Base-by-base conservation (phyloP, 2,329 filamentous ascomycete species). In the Boeremia exigua region DNA sequence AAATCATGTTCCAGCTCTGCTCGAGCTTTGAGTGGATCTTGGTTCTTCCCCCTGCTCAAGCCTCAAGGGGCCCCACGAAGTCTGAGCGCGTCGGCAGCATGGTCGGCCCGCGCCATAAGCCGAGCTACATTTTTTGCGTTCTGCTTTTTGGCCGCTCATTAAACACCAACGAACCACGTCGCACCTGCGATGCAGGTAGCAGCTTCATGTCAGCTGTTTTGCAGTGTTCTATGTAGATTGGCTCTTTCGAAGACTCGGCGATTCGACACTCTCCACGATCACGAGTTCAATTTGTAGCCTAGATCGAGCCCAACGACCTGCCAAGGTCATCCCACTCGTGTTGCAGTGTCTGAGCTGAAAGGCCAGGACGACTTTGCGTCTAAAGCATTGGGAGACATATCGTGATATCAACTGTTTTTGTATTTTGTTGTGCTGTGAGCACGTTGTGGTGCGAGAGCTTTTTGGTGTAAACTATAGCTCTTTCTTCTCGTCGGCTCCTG, bases 221-320 rank as follows among this genome's bases (percentile, higher is more conserved):
- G 30, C 32, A 30, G 14, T 45, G 6, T 55, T 7, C 37, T 37
- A 34, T 50, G 47, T 58, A 65, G 51, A 61, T 59, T 79, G 90
- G 91, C 90, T 88, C 90, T 90, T 90, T 95, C 91, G 91, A 95
- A 95, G 91, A 91, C 92, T 92, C 90, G 80, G 82, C 82, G 88
- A 83, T 80, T 78, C 77, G 73, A 80, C 80, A 81, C 75, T 82
- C 69, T 84, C 76, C 85, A 91, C 88, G 86, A 88, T 87, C 85
- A 81, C 90, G 83, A 92, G 90, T 94, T 91, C 94, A 93, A 87
- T 87, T 86, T 89, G 79, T 80, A 85, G 90, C 90, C 91, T 86
- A 94, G 81, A 94, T 73, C 74, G 83, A 89, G 80, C 84, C 70
- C 79, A 87, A 87, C 82, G 83, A 89, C 87, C 88, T 91, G 88